Conservation (phyloP, 495 filamentous ascomycete genomes). For the Penicillium bovifimosum region DNA sequence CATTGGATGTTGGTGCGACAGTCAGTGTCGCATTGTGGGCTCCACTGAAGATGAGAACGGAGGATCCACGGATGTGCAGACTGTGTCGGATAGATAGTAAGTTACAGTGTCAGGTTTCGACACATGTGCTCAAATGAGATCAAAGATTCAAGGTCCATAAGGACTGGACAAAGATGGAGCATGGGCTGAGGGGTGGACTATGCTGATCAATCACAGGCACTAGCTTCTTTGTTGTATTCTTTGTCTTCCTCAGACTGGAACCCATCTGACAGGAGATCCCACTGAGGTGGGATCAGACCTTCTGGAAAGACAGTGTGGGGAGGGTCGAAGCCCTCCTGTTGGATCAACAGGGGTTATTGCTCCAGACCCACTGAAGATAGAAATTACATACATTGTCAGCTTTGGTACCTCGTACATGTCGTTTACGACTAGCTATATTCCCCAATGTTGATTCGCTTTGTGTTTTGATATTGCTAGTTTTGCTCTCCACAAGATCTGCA, state of each 20-base stretch:
- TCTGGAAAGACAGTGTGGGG: not conserved
- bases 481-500: slow-evolving; percentile 9
- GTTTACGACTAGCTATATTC: not conserved
- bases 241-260: not conserved
- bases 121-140: not conserved
- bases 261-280: not conserved
- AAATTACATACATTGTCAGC: not conserved
- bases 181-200: not conserved
- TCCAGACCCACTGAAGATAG: not conserved
- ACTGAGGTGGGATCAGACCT: not conserved
- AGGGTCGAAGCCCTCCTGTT: not conserved
- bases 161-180: not conserved
- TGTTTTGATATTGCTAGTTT: not conserved
- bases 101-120: no score
- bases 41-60: not conserved
- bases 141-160: not conserved
- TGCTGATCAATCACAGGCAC: not conserved
- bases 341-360: not conserved
- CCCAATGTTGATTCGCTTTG: not conserved
- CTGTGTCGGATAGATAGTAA: not conserved
- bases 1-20: not conserved
- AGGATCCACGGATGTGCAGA: slow-evolving; percentile 3
- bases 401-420: not conserved
- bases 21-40: not conserved
- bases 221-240: not conserved